Evolutionary conservation across 202 grass and related monocot species (phyloP), one percentile per base, ranked within the genome.

Genomic region (Panicum hallii): DNA sequence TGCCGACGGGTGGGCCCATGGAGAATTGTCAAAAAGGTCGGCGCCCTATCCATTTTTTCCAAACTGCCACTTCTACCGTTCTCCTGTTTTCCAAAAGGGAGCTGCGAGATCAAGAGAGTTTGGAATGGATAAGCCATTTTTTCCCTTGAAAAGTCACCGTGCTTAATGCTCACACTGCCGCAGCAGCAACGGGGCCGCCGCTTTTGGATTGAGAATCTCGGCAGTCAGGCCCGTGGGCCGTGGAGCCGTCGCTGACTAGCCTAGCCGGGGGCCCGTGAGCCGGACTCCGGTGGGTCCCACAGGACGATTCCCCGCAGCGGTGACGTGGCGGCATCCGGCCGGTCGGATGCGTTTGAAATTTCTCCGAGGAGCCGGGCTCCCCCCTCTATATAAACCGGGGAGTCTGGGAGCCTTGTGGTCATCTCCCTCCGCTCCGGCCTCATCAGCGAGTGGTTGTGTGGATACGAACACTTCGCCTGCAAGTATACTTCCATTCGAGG

Each of bases 231-330:
- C 83, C 55, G 72, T 82, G 88, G 83, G 83, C 72, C 83, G 83
- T 17, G 70, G 28, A 89, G 82, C 78, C 82, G 82, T 82, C 57
- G 78, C 78, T 90, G 88, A 89, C 88, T 20, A 65, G 63, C 43
- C 30, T 19, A 55, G 54, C 19, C 54, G 26, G 26, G 26, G n/a
- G 62, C 46, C 12, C n/a, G 83, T 14, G 6, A 80, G 26, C 55
- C 78, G 26, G 65, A 19, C 49, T 41, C 45, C 0, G 0, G 17
- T 46, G 75, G 80, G 63, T 0, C 63, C 84, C 26, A 26, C 26
- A 26, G 26, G 26, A 26, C 26, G 26, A 26, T 26, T 26, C 26
- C 4, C 0, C 0, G 2, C 9, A 0, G 70, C 2, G 3, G 47
- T 15, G 63, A 75, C 77, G 89, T 88, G 85, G 85, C 63, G n/a